Percentiles rank a stretch among this genome's conserved stretches.
phyloP scores from a whole-genome alignment of 306 rosid genomes.

The Quercus ilex region DNA sequence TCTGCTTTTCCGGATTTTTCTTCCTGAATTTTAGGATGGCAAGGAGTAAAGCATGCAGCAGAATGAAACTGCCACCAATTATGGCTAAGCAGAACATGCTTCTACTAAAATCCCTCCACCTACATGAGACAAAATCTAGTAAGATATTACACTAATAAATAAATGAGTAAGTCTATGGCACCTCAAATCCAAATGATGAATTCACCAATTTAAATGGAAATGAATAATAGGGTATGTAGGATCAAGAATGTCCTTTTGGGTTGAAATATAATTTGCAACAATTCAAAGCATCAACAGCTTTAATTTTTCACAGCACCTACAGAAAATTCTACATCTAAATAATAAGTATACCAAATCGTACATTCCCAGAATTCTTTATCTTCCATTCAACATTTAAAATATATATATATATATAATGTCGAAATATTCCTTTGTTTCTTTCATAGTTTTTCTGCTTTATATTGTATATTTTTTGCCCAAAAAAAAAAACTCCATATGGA shows the following conservation, averaged over 20 bases:
- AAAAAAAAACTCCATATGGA: neutral
- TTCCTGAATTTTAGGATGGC: constrained; percentile 57
- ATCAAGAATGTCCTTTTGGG: neutral
- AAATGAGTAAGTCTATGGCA: neutral
- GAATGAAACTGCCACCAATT: constrained; percentile 58
- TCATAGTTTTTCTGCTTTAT: neutral
- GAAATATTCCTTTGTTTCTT: neutral
- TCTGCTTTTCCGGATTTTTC: constrained; percentile 37
- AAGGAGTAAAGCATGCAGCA: constrained; percentile 64
- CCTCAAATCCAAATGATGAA: neutral
- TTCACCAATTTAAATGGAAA: neutral
- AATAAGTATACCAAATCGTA: neutral
- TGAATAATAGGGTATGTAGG: neutral
- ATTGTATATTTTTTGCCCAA: too few species aligned
- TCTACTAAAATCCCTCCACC: constrained; percentile 78
- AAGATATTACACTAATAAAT: neutral
- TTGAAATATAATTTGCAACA: neutral
- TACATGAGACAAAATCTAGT: constrained; percentile 19
- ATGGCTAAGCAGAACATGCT: constrained; percentile 83
- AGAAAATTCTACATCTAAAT: neutral
- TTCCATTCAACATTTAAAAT: neutral
- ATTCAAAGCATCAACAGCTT: neutral
- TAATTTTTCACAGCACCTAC: neutral
- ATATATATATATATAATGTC: too few species aligned
- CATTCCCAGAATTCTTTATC: neutral